Evolutionary conservation across 2,329 filamentous ascomycete species (phyloP).

Genomic region (Ophiostoma novo-ulmi): DNA sequence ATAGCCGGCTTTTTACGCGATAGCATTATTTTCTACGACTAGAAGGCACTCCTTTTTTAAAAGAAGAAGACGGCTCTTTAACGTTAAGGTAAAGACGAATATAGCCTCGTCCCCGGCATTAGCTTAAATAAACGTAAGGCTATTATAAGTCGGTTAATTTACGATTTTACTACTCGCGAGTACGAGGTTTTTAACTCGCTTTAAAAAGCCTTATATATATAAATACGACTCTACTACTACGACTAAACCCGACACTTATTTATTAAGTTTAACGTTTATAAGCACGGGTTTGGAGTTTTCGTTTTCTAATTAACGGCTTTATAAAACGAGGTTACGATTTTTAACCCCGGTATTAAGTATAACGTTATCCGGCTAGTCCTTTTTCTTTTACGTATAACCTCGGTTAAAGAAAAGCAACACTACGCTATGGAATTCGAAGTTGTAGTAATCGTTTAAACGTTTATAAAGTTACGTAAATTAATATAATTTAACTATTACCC

Average conservation of each 20-base stretch:
- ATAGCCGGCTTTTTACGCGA: not conserved
- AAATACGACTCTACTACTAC: no score
- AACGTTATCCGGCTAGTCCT: no score
- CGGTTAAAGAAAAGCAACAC: not conserved
- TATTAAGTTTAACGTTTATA: no score
- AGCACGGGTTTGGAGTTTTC: no score
- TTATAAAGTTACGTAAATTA: not conserved
- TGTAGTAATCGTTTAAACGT: not conserved
- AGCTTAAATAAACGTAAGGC: not conserved
- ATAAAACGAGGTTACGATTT: no score
- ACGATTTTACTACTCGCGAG: no score
- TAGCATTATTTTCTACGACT: not conserved
- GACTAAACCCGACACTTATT: no score
- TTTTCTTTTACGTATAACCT: not conserved
- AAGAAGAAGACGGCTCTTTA: not conserved
- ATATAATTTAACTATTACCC: not conserved
- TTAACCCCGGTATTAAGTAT: no score
- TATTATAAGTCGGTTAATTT: not conserved
- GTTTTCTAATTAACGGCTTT: no score
- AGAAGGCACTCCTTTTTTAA: not conserved
- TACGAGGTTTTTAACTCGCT: no score
- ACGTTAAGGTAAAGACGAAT: not conserved
- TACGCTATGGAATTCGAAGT: not conserved
- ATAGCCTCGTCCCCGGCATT: not conserved
- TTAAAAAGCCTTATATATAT: no score